These are phyloP conservation scores for Malassezia dermatis DNA, from an alignment of 1,284 basidiomycete species.

Conservation along the genomic window DNA sequence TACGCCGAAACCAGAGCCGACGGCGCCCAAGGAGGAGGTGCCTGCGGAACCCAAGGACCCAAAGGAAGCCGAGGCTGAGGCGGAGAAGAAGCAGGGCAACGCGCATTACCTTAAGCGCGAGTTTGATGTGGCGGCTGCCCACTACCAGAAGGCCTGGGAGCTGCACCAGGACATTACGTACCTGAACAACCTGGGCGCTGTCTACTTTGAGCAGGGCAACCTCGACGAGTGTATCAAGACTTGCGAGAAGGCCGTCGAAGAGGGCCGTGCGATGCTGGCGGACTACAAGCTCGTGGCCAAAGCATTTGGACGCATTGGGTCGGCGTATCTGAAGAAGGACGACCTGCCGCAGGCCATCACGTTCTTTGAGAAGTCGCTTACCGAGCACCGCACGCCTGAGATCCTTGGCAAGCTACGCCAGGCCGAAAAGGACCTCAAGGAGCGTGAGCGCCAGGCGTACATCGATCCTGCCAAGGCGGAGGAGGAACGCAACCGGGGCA, in stretches of 20 bases:
- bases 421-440: constrained; percentile 67
- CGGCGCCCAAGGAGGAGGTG: background rate
- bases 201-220: constrained; percentile 83
- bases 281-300: constrained; percentile 57
- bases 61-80: constrained; percentile 37
- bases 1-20: constrained; percentile 47
- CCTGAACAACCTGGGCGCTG: constrained; percentile 60
- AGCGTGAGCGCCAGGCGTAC: constrained; percentile 71
- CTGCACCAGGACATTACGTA: constrained; percentile 85
- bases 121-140: constrained; percentile 44
- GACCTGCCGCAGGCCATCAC: constrained; percentile 62
- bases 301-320: constrained; percentile 80
- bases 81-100: constrained; percentile 56
- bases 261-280: constrained; percentile 61
- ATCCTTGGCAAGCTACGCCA: constrained; percentile 70
- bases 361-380: constrained; percentile 57
- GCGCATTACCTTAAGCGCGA: constrained; percentile 74
- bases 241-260: constrained; percentile 87
- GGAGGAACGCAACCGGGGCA: constrained; percentile 79
- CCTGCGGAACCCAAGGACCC: constrained; percentile 21
- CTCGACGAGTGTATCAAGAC: constrained; percentile 82
- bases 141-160: constrained; percentile 73
- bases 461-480: constrained; percentile 78
- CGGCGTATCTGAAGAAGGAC: constrained; percentile 69
- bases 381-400: constrained; percentile 92